Conservation (phyloP, 176 grass and related monocot species). For the Ananas comosus region DNA sequence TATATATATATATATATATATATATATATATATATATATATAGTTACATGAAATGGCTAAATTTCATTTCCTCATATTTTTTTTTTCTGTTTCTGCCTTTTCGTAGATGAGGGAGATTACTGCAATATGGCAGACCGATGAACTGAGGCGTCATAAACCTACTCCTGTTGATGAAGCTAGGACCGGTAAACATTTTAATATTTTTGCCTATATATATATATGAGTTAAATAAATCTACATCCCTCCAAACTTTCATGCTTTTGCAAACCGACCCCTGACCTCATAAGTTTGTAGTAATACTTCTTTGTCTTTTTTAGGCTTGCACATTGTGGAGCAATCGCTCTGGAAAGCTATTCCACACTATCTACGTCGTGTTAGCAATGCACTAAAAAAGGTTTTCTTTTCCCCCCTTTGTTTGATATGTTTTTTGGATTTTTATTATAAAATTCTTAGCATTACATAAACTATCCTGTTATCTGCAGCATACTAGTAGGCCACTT, state of each 20-base stretch:
- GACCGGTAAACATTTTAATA: conserved; percentile 42
- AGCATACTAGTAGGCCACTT: conserved; percentile 86
- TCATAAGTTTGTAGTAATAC: conserved; percentile 3
- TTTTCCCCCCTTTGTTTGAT: conserved; percentile 1
- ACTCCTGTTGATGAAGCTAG: conserved; percentile 96
- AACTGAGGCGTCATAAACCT: conserved; percentile 87
- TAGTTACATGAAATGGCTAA: conserved; percentile 2
- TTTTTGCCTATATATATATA: neutral
- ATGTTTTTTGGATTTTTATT: conserved; percentile 1
- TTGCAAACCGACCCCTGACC: neutral
- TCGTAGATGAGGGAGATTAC: conserved; percentile 77
- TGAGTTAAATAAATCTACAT: neutral
- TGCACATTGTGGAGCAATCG: conserved; percentile 96
- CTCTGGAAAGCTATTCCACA: conserved; percentile 92
- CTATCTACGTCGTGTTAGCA: conserved; percentile 92
- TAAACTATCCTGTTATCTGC: conserved; percentile 7
- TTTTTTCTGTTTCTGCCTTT: conserved; percentile 5
- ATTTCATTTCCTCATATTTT: neutral
- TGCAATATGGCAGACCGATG: conserved; percentile 89
- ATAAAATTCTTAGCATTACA: conserved; percentile 5
- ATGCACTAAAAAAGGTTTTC: conserved; percentile 75
- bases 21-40: neutral
- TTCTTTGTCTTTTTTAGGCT: conserved; percentile 30
- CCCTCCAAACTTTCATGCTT: neutral
- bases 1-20: neutral